A percentile compares a stretch with the other conserved stretches of the same genome.
Evolutionary conservation across 2,329 filamentous ascomycete species (phyloP).

Genomic region (Huntiella decipiens): DNA sequence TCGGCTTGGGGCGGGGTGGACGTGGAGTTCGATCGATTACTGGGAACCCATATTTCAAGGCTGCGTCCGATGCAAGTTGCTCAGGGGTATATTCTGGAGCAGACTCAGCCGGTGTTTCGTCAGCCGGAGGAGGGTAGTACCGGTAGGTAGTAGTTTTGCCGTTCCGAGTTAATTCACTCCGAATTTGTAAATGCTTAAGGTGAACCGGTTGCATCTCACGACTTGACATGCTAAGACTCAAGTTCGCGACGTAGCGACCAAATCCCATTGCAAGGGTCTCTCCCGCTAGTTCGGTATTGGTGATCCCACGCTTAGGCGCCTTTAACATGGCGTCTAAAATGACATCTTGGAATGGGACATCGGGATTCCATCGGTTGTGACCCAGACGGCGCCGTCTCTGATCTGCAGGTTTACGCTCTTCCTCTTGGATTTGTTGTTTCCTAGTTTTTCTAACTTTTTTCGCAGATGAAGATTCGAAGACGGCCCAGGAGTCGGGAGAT

Average conservation of each 20-base stretch:
- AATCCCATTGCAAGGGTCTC: conserved; percentile 20
- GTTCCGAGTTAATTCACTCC: conserved; percentile 11
- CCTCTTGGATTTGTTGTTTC: conserved; percentile 10
- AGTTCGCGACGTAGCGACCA: conserved; percentile 18
- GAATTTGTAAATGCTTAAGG: conserved; percentile 22
- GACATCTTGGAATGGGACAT: conserved; percentile 12
- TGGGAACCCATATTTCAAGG: conserved; percentile 8
- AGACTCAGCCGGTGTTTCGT: no score
- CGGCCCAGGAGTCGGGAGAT: conserved; percentile 35
- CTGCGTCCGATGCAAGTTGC: conserved; percentile 1
- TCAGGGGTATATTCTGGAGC: background rate
- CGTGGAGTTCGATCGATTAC: background rate
- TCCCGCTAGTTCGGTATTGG: conserved; percentile 20
- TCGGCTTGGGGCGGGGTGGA: background rate
- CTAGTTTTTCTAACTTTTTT: conserved; percentile 11
- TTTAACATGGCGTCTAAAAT: conserved; percentile 19
- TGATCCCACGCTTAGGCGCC: conserved; percentile 18
- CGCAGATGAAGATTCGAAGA: conserved; percentile 21
- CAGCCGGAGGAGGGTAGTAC: conserved; percentile 9
- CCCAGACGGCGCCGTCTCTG: background rate
- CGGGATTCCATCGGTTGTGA: conserved; percentile 6
- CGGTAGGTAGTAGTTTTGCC: conserved; percentile 12
- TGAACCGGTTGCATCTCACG: conserved; percentile 22
- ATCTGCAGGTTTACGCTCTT: conserved; percentile 2
- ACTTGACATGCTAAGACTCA: conserved; percentile 14